Base-by-base conservation (phyloP, 2,329 filamentous ascomycete species). In the Plenodomus lindquistii region DNA sequence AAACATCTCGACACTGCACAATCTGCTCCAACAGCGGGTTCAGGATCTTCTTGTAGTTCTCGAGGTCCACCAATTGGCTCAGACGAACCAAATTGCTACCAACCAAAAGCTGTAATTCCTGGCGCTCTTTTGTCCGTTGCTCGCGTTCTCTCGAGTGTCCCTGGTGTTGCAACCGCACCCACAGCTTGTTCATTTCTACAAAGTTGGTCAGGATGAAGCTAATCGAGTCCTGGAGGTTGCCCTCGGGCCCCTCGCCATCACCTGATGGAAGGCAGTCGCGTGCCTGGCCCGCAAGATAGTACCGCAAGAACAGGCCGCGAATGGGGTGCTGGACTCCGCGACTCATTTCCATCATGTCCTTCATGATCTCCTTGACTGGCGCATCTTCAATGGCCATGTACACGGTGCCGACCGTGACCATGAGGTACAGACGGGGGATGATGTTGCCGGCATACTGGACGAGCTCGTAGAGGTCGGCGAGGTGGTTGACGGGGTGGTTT, bases 311-410 rank as follows among this genome's bases (percentile, higher is more conserved):
- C 46, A 99, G 80, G 16, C 94, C 94, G 48, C 94, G 89, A 55
- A 97, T 92, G 15, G 94, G 94, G 74, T 99, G 94, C 69, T 99
- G 94, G 18, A 99, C 92, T 47, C 94, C 94, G 55, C 94, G 85
- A 75, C 91, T 97, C 94, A 99, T 99, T 75, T 99, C 94, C 94
- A 99, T 99, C 94, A 99, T 99, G 74, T 99, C 94, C 77, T 99
- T 99, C 94, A 99, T 99, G 55, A 99, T 91, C 79, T 99, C 94
- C 77, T 99, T 99, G 61, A 99, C 94, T 0, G 94, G 94, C 49
- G 95, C 94, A 81, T 97, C 94, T 66, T 94, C 89, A 68, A 99
- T 95, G 20, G 90, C 87, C 94, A 99, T 99, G 79, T 99, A 99
- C 40, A 96, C 95, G 2, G 94, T 99, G 49, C 94, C 94, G 34